phyloP scores from a whole-genome alignment of 371 early-diverging fungal genomes.

The Mortierella sp. region DNA sequence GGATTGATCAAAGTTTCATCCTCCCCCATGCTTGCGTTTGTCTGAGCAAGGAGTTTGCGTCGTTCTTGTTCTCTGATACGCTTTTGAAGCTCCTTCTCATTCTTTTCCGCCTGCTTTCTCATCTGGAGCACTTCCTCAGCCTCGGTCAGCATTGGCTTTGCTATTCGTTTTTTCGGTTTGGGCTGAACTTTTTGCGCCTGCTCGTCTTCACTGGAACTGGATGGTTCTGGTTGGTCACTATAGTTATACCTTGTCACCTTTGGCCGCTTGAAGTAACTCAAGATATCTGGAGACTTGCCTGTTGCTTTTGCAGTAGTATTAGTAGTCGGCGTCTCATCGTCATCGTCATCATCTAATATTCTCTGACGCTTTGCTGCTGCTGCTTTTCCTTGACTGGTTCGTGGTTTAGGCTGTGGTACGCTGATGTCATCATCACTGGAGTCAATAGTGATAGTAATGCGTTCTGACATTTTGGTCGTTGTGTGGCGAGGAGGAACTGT shows the following conservation, averaged over 20 bases:
- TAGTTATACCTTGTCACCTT: slow-evolving; percentile 2
- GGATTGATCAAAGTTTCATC: slow-evolving; percentile 58
- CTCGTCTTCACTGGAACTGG: slow-evolving; percentile 3
- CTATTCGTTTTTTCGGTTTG: slow-evolving; percentile 1
- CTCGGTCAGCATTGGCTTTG: slow-evolving; percentile 12
- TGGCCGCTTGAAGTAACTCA: background rate
- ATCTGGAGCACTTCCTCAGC: slow-evolving; percentile 23
- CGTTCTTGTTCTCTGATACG: slow-evolving; percentile 38
- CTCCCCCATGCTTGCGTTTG: background rate
- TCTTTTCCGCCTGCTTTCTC: slow-evolving; percentile 20
- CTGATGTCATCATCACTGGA: too few relatives aligned
- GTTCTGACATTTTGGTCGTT: too few relatives aligned
- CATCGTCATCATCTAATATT: too few relatives aligned
- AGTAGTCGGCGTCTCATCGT: too few relatives aligned
- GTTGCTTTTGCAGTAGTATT: too few relatives aligned
- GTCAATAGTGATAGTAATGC: too few relatives aligned
- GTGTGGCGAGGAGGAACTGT: too few relatives aligned
- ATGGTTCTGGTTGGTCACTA: slow-evolving; percentile 5
- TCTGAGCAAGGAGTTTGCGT: slow-evolving; percentile 9
- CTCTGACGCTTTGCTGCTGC: too few relatives aligned
- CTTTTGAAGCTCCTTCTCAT: slow-evolving; percentile 26
- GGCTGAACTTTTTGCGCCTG: background rate
- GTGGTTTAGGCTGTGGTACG: too few relatives aligned
- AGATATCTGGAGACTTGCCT: too few relatives aligned
- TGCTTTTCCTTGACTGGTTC: too few relatives aligned